Conservation (phyloP, 163 green algal species). For the Chlorella variabilis region DNA sequence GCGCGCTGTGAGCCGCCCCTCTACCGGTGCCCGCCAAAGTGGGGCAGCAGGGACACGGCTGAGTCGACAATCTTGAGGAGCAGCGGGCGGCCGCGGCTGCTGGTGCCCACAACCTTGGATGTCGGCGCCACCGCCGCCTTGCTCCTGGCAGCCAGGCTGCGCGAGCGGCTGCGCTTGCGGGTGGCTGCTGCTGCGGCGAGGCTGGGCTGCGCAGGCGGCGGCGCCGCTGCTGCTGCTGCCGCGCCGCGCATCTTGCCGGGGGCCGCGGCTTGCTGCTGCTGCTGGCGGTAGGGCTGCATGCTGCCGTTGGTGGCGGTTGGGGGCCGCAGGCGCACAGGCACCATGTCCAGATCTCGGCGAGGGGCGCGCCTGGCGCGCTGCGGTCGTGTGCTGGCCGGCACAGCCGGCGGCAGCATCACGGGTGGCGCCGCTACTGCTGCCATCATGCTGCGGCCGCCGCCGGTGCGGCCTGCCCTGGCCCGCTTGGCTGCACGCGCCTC, state of each 20-base stretch:
- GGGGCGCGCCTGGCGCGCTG: constrained; percentile 15
- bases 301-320: neutral
- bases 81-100: constrained; percentile 22
- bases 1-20: too few species aligned
- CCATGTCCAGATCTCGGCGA: neutral
- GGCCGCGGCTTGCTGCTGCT: constrained; percentile 8
- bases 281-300: neutral
- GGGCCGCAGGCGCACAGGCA: neutral
- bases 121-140: neutral
- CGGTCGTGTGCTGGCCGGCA: neutral
- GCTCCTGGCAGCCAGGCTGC: constrained; percentile 1
- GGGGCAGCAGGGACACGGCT: constrained; percentile 14
- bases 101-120: constrained; percentile 4
- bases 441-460: neutral
- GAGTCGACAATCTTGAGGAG: constrained; percentile 14
- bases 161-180: constrained; percentile 16
- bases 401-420: neutral
- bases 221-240: neutral
- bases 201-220: neutral
- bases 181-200: neutral
- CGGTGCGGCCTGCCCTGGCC: neutral
- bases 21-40: too few species aligned
- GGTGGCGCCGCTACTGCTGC: neutral
- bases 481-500: neutral
- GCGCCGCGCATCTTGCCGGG: neutral